phyloP scores from a whole-genome alignment of 2,329 filamentous ascomycete species.

The Pestalotiopsis sp. region DNA sequence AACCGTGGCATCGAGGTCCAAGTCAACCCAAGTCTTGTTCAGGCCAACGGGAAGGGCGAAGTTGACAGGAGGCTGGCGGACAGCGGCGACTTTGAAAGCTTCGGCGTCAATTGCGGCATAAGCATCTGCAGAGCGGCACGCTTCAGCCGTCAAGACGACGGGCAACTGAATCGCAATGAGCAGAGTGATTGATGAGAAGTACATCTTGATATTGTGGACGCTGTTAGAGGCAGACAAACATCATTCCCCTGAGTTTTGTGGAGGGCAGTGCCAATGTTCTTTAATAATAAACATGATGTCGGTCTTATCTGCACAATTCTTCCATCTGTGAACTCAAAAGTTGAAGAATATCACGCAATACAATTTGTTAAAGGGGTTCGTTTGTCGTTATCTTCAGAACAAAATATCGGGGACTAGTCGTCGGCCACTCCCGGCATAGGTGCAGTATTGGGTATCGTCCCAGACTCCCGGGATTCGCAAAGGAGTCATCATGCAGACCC shows the following conservation, averaged over 20 bases:
- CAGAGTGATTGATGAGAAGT: neutral
- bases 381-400: neutral
- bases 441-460: neutral
- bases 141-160: neutral
- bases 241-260: neutral
- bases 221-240: neutral
- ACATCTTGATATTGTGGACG: neutral
- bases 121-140: neutral
- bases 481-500: neutral
- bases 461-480: neutral
- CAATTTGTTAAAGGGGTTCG: neutral
- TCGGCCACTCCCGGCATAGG: neutral
- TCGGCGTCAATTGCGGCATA: neutral
- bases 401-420: neutral
- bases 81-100: neutral
- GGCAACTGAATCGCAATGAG: neutral
- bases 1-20: neutral
- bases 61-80: constrained; percentile 1
- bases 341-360: neutral
- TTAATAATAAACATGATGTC: neutral
- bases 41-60: neutral
- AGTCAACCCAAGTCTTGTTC: constrained; percentile 1
- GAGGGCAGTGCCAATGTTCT: neutral
- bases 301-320: neutral
- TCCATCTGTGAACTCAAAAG: neutral